Evolutionary conservation across 2,329 filamentous ascomycete genomes (phyloP).

Genomic region (Gliomastix tumulicola): DNA sequence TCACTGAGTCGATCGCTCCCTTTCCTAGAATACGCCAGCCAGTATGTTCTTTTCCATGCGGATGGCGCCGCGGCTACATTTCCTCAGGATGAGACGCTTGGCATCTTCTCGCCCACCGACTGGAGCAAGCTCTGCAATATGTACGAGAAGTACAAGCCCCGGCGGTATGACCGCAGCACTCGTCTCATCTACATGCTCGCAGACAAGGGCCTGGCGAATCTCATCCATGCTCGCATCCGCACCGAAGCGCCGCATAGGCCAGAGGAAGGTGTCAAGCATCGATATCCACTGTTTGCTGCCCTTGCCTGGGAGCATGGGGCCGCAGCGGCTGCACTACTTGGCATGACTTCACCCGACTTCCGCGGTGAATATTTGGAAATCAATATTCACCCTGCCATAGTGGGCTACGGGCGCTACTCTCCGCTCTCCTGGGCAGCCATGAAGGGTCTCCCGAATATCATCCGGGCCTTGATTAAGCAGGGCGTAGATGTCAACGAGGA

Average conservation of each 20-base stretch:
- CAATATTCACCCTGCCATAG: not conserved
- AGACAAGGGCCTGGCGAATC: not conserved
- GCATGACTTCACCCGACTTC: not conserved
- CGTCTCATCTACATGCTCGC: not conserved
- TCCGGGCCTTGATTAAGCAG: not conserved
- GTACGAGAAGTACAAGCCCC: not conserved
- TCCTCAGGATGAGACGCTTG: conserved; percentile 21
- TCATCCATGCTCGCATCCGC: not conserved
- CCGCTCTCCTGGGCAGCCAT: not conserved
- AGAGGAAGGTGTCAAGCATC: too few relatives aligned
- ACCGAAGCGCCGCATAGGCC: too few relatives aligned
- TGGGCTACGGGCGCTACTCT: not conserved
- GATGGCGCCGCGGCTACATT: conserved; percentile 8
- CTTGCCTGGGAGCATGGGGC: not conserved
- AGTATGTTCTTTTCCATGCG: conserved; percentile 2
- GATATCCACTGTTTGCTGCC: conserved; percentile 1
- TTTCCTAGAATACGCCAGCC: conserved; percentile 20
- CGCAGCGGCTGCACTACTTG: not conserved
- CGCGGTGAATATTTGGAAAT: not conserved
- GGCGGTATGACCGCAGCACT: not conserved
- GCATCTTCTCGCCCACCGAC: conserved; percentile 11
- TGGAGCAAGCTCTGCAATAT: conserved; percentile 23
- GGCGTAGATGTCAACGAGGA: not conserved
- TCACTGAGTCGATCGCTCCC: too few relatives aligned
- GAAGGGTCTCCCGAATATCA: not conserved